Evolutionary conservation across 78 protist genomes (phyloP).

Genomic region (Capsaspora owczarzaki): DNA sequence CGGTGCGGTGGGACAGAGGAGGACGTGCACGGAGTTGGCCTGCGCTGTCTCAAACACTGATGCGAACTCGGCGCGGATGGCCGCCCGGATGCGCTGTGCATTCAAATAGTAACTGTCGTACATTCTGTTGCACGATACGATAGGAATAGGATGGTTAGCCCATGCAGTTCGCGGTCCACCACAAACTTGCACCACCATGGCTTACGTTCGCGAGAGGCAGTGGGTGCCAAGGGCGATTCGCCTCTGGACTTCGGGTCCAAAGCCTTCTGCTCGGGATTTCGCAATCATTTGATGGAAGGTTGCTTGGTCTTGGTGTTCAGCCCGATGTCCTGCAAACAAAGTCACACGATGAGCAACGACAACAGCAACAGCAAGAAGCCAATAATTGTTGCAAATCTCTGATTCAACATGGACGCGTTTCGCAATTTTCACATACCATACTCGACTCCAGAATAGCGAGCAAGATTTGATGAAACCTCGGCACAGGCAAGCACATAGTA

Average conservation of each 20-base stretch:
- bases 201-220: constrained; percentile 1
- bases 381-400: not conserved
- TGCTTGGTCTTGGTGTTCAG: too few species aligned
- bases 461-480: constrained; percentile 28
- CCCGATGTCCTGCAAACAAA: not conserved
- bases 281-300: not conserved
- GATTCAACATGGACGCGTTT: not conserved
- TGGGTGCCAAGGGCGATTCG: constrained; percentile 12
- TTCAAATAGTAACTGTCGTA: not conserved
- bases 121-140: not conserved
- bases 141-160: not conserved
- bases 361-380: not conserved
- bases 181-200: not conserved
- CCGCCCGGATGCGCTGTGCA: not conserved
- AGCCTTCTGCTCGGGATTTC: not conserved
- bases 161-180: not conserved
- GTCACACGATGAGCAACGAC: not conserved
- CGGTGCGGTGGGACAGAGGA: too few species aligned
- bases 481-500: constrained; percentile 22
- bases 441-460: constrained; percentile 22
- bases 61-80: not conserved
- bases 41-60: not conserved
- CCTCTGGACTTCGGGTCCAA: constrained; percentile 2
- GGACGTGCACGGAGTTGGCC: too few species aligned
- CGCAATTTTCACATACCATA: not conserved